Evolutionary conservation across 306 rosid species (phyloP).

Genomic region (Fagus crenata): DNA sequence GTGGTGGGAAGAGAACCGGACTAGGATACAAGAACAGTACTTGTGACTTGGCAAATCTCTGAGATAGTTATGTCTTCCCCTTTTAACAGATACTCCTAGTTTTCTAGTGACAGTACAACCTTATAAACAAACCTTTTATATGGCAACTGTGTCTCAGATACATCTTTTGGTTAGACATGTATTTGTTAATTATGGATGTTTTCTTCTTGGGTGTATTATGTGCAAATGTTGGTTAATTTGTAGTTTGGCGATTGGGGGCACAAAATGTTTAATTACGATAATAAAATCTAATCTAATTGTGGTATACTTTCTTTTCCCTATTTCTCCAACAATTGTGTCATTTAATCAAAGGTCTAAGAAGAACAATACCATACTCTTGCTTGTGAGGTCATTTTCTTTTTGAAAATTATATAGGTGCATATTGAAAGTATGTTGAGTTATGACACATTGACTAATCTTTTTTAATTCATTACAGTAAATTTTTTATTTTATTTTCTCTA

Average conservation of each 20-base stretch:
- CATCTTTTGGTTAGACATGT: constrained; percentile 29
- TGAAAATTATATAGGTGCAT: too few species aligned
- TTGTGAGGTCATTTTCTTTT: not conserved
- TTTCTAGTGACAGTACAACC: constrained; percentile 10
- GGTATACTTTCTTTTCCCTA: constrained; percentile 22
- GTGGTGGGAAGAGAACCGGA: constrained; percentile 96
- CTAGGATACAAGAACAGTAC: constrained; percentile 90
- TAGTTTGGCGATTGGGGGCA: constrained; percentile 30
- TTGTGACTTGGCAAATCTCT: constrained; percentile 37
- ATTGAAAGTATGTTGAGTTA: too few species aligned
- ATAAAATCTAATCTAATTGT: constrained; percentile 33
- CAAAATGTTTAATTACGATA: constrained; percentile 31
- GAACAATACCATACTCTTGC: not conserved
- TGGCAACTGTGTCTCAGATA: constrained; percentile 19
- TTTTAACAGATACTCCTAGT: constrained; percentile 5
- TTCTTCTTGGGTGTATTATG: constrained; percentile 29
- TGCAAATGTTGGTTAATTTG: constrained; percentile 35
- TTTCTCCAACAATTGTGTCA: too few species aligned
- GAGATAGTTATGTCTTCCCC: constrained; percentile 3
- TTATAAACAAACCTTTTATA: constrained; percentile 36
- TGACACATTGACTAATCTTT: too few species aligned
- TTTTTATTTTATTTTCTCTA: too few species aligned
- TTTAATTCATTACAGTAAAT: too few species aligned
- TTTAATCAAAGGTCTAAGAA: too few species aligned
- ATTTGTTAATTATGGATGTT: constrained; percentile 41